phyloP scores from a whole-genome alignment of 106 monocot genomes.

The Phalaenopsis equestris region DNA sequence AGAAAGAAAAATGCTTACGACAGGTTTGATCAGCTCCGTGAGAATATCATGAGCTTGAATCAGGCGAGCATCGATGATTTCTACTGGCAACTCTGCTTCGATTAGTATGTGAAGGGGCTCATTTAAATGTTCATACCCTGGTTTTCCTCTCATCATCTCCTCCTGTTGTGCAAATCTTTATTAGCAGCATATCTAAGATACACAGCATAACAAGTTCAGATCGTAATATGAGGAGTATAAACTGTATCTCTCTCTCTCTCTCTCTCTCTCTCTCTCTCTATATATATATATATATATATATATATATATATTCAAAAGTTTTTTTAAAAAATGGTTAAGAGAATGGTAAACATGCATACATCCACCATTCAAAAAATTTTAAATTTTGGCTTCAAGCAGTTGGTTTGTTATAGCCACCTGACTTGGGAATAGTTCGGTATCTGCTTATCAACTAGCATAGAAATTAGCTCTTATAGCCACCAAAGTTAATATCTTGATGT shows the following conservation, averaged over 20 bases:
- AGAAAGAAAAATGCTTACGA: slow-evolving; percentile 22
- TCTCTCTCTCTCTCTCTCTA: too few species aligned
- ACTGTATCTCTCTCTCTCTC: too few species aligned
- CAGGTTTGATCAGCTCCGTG: slow-evolving; percentile 53
- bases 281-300: too few species aligned
- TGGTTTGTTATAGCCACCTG: too few species aligned
- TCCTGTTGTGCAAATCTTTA: slow-evolving; percentile 20
- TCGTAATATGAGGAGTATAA: too few species aligned
- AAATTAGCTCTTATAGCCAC: not conserved
- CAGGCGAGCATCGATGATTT: slow-evolving; percentile 43
- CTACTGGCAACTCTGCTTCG: slow-evolving; percentile 53
- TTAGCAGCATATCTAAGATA: too few species aligned
- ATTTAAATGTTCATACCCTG: slow-evolving; percentile 57
- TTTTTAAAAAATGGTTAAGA: too few species aligned
- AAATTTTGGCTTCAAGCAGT: too few species aligned
- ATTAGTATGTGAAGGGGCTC: slow-evolving; percentile 59
- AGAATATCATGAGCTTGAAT: slow-evolving; percentile 51
- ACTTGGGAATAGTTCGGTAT: not conserved
- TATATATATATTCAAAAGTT: too few species aligned
- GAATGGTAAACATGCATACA: too few species aligned
- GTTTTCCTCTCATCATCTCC: slow-evolving; percentile 53
- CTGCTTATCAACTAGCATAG: not conserved
- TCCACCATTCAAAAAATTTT: too few species aligned
- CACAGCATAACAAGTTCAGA: too few species aligned
- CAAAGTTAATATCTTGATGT: not conserved